Base-by-base conservation (phyloP, 2,329 filamentous ascomycete genomes). In the Cladosporium oxysporum region DNA sequence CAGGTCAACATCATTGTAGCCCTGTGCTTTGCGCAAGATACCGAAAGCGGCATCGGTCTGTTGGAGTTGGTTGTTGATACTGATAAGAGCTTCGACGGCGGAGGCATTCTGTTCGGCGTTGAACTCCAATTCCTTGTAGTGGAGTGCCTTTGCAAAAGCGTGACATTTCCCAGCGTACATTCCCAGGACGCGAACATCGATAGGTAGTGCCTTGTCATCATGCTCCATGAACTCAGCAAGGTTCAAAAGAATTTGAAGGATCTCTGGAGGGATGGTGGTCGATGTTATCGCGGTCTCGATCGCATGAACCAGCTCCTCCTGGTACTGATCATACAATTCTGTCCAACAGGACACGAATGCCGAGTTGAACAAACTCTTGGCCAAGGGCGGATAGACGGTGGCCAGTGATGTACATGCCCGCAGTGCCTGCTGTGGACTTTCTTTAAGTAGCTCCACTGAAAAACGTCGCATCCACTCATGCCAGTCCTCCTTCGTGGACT, bases 171-270 rank as follows among this genome's bases (percentile, higher is more conserved):
- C 94, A 58, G 95, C 95, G 77, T 98, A 96, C 75, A 94, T 91
- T 35, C 96, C 96, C 12, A 99, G 85, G 11, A 95, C 93, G 58
- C 95, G 86, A 69, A 99, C 97, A 75, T 99, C 96, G 69, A 99
- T 99, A 1, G 95, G 95, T 62, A 99, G 82, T 16, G 96, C 94
- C 78, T 99, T 99, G 77, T 99, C 95, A 73, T 99, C 96, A 75
- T 99, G 95, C 76, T 99, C 95, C 95, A 99, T 99, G 78, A 99
- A 99, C 76, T 99, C 95, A 26, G 95, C 95, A 60, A 99, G 85
- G 74, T 99, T 99, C 58, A 99, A 87, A 31, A 99, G 83, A 59
- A 97, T 90, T 67, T 97, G 94, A 10, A 99, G 83, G 70, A 99
- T 90, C 77, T 99, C 96, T 0, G 96, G 95, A 0, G 95, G 94